Percentiles rank a stretch among this genome's conserved stretches.
Evolutionary conservation across 768 basidiomycete species (phyloP).

Genomic region (Russula griseocarnosa): DNA sequence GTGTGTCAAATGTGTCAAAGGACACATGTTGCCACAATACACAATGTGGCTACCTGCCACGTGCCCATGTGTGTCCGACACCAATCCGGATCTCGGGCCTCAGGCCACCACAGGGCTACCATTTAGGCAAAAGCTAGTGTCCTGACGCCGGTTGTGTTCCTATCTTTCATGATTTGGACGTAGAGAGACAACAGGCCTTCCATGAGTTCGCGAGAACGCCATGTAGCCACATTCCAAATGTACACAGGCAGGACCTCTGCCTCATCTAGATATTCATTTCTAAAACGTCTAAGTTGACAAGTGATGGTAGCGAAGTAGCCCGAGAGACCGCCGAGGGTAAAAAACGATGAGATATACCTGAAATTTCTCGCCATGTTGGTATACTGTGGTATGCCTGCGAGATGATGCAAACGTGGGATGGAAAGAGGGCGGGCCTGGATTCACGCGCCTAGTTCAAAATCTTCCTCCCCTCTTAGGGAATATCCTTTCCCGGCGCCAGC

Average conservation of each 20-base stretch:
- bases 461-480: background rate
- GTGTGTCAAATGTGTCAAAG: background rate
- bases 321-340: background rate
- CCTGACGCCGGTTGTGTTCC: background rate
- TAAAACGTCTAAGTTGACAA: conserved; percentile 13
- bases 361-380: background rate
- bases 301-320: background rate
- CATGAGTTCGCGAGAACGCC: background rate
- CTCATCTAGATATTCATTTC: background rate
- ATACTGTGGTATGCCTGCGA: background rate
- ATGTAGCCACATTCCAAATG: background rate
- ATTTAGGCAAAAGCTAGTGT: background rate
- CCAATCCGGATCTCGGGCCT: background rate
- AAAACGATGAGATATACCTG: background rate
- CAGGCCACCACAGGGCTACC: background rate
- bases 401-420: background rate
- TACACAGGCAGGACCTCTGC: background rate
- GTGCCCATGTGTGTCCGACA: background rate
- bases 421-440: background rate
- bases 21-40: conserved; percentile 5
- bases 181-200: background rate
- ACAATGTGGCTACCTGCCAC: background rate
- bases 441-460: background rate
- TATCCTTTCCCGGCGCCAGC: conserved; percentile 18
- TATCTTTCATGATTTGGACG: background rate